Percentiles rank a stretch among this genome's conserved stretches.
Conservation (phyloP, 1,284 basidiomycete species). For the Meira nashicola region DNA sequence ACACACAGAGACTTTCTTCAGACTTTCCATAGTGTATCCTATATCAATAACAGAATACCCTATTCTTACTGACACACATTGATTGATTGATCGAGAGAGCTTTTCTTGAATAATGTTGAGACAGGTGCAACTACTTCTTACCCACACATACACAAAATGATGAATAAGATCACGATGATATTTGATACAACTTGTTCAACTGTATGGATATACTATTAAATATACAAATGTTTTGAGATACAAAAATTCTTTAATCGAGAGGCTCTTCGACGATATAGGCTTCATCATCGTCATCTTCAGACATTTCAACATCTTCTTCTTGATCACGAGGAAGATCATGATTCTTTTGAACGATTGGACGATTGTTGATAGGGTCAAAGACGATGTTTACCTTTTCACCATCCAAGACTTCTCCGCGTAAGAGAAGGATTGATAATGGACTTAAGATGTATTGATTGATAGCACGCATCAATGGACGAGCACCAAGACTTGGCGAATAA, state of each 20-base stretch:
- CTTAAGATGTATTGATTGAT: slow-evolving; percentile 92
- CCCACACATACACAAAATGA: too few species aligned
- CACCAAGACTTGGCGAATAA: slow-evolving; percentile 58
- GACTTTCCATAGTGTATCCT: too few species aligned
- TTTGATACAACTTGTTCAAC: too few species aligned
- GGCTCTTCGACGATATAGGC: slow-evolving; percentile 29
- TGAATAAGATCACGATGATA: too few species aligned
- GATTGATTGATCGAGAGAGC: too few species aligned
- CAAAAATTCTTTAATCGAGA: slow-evolving; percentile 21
- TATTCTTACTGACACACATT: too few species aligned
- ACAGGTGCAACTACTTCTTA: too few species aligned
- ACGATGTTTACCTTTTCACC: slow-evolving; percentile 70
- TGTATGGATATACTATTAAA: too few species aligned
- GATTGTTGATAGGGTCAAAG: slow-evolving; percentile 79
- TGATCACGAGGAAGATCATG: slow-evolving; percentile 58
- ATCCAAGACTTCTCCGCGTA: slow-evolving; percentile 74
- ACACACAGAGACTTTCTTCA: too few species aligned
- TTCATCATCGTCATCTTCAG: slow-evolving; percentile 14
- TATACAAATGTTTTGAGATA: too few species aligned
- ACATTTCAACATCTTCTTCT: slow-evolving; percentile 46
- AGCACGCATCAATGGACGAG: slow-evolving; percentile 81
- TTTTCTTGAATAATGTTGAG: too few species aligned
- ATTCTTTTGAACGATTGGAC: slow-evolving; percentile 75
- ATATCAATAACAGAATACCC: too few species aligned
- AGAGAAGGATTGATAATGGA: slow-evolving; percentile 79